Conservation (phyloP, 352 stramenopile genomes). For the Phytophthora sansomeana region DNA sequence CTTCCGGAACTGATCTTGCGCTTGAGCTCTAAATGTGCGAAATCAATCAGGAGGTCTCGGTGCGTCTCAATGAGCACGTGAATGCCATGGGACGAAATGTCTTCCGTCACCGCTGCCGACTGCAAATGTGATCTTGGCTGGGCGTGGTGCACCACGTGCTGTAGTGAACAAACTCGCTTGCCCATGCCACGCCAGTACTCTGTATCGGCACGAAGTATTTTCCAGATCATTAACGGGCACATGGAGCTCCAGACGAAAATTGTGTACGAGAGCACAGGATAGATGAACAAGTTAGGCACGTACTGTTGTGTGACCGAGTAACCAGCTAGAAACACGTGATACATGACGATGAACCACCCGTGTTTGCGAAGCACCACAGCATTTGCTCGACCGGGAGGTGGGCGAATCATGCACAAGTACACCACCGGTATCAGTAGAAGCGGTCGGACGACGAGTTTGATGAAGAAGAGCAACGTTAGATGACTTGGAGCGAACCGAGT, state of each 20-base stretch:
- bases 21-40: slow-evolving; percentile 57
- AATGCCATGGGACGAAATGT: slow-evolving; percentile 50
- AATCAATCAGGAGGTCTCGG: slow-evolving; percentile 69
- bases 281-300: slow-evolving; percentile 4
- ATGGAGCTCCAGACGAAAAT: slow-evolving; percentile 35
- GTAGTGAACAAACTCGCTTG: slow-evolving; percentile 35
- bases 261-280: slow-evolving; percentile 25
- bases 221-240: slow-evolving; percentile 50
- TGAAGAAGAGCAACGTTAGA: slow-evolving; percentile 20
- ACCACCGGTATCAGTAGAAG: slow-evolving; percentile 35
- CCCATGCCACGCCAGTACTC: slow-evolving; percentile 51
- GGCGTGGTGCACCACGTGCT: slow-evolving; percentile 7
- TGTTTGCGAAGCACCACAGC: slow-evolving; percentile 32
- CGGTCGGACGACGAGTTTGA: slow-evolving; percentile 21
- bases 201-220: slow-evolving; percentile 50
- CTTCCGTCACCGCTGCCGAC: slow-evolving; percentile 30
- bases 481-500: neutral
- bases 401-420: slow-evolving; percentile 35
- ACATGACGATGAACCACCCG: slow-evolving; percentile 39
- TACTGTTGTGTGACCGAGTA: slow-evolving; percentile 20
- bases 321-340: slow-evolving; percentile 30
- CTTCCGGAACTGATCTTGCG: slow-evolving; percentile 42
- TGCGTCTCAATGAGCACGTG: slow-evolving; percentile 70
- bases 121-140: slow-evolving; percentile 13
- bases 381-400: slow-evolving; percentile 31